Evolutionary conservation across 805 yeast genomes (phyloP).

Genomic region (Scheffersomyces spartinae): DNA sequence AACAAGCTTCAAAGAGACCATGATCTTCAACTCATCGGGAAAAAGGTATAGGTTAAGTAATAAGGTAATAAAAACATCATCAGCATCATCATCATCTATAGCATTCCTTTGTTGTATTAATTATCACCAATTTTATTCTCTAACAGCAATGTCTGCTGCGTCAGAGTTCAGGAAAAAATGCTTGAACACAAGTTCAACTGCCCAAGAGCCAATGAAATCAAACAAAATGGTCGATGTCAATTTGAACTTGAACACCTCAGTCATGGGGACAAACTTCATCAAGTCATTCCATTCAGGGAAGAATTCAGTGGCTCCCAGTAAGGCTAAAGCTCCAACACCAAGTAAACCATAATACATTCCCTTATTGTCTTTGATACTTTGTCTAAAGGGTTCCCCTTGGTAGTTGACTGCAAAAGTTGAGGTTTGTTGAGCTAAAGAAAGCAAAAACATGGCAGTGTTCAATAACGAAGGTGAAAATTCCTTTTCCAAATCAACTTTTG

Average conservation of each 20-base stretch:
- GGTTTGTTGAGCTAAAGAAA: slow-evolving; percentile 92
- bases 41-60: no score
- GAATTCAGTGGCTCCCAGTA: slow-evolving; percentile 89
- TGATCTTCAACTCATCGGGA: no score
- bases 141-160: slow-evolving; percentile 80
- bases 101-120: slow-evolving; percentile 2
- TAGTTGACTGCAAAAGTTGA: slow-evolving; percentile 97
- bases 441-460: slow-evolving; percentile 90
- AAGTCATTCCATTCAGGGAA: slow-evolving; percentile 89
- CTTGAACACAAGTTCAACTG: slow-evolving; percentile 71
- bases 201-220: slow-evolving; percentile 71
- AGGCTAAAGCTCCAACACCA: slow-evolving; percentile 81
- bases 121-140: slow-evolving; percentile 14
- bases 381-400: slow-evolving; percentile 95
- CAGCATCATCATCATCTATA: no score
- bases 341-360: slow-evolving; percentile 95
- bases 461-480: slow-evolving; percentile 79
- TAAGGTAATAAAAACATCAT: no score
- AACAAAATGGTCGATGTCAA: slow-evolving; percentile 61
- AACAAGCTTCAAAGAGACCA: no score
- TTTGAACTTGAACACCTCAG: slow-evolving; percentile 56
- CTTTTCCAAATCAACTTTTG: slow-evolving; percentile 81
- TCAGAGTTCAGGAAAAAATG: slow-evolving; percentile 79
- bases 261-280: slow-evolving; percentile 87
- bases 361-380: slow-evolving; percentile 76